These are phyloP conservation scores for Lojkania enalia DNA, from an alignment of 2,329 filamentous ascomycete genomes.

Conservation along the genomic window DNA sequence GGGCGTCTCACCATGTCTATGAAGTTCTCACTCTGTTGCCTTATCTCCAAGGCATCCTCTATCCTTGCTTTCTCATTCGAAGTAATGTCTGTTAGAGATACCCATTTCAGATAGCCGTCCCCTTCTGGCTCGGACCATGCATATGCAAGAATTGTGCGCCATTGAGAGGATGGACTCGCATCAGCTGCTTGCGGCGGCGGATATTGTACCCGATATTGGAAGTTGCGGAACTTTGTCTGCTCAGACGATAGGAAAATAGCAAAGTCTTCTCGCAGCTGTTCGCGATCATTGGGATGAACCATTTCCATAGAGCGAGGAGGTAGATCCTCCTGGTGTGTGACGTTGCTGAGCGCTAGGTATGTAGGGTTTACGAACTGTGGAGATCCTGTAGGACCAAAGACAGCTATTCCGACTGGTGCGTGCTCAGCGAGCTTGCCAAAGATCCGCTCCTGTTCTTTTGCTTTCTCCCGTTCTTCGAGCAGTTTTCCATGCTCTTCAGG, in stretches of 20 bases:
- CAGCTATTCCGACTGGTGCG: constrained; percentile 11
- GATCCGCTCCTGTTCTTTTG: constrained; percentile 13
- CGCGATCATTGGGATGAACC: background rate
- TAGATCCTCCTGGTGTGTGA: background rate
- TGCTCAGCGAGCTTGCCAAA: constrained; percentile 13
- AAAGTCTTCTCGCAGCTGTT: too few species aligned
- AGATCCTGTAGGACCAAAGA: constrained; percentile 3
- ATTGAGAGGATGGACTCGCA: too few species aligned
- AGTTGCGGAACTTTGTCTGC: too few species aligned
- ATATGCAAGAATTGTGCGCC: too few species aligned
- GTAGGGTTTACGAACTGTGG: background rate
- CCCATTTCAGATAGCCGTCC: too few species aligned
- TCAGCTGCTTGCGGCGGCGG: too few species aligned
- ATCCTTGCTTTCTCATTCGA: too few species aligned
- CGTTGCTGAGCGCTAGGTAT: background rate
- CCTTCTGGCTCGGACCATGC: too few species aligned
- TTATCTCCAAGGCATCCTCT: background rate
- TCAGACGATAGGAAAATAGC: too few species aligned
- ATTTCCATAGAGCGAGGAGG: too few species aligned
- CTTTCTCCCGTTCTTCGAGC: background rate
- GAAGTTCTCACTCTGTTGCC: background rate
- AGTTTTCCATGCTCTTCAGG: constrained; percentile 6
- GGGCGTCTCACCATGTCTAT: background rate
- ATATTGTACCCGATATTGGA: too few species aligned
- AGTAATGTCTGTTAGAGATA: too few species aligned